phyloP scores from a whole-genome alignment of 106 monocot species.

The Allium fistulosum region DNA sequence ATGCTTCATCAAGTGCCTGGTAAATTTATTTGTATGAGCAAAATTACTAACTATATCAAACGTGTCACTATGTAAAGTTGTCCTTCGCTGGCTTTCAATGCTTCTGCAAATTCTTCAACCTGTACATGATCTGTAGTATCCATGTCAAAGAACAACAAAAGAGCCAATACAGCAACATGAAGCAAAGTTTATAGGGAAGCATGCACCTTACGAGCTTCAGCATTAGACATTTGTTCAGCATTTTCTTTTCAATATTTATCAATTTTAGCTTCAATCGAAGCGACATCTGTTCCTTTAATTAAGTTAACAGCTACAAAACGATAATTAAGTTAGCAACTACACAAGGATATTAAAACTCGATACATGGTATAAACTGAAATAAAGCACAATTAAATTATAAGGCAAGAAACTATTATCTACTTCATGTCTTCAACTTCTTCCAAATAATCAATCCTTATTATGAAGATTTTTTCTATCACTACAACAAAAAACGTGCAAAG shows the following conservation, averaged over 20 bases:
- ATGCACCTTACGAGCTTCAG: slow-evolving; percentile 80
- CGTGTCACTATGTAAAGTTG: slow-evolving; percentile 26
- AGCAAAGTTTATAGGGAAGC: neutral
- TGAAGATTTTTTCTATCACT: too few relatives aligned
- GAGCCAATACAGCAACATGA: neutral
- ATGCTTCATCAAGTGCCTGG: slow-evolving; percentile 84
- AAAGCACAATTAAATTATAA: neutral
- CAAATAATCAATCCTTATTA: slow-evolving; percentile 45
- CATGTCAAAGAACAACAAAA: neutral
- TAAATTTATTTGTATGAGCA: neutral
- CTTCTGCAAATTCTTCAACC: slow-evolving; percentile 92
- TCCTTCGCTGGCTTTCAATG: slow-evolving; percentile 61
- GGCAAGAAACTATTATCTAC: slow-evolving; percentile 10
- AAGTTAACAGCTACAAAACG: slow-evolving; percentile 51
- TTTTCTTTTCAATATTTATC: slow-evolving; percentile 80
- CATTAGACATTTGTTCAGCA: slow-evolving; percentile 79
- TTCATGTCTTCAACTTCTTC: slow-evolving; percentile 99
- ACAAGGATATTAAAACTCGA: neutral
- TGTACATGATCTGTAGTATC: slow-evolving; percentile 6
- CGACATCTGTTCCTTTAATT: slow-evolving; percentile 79
- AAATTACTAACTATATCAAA: slow-evolving; percentile 41
- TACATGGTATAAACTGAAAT: neutral
- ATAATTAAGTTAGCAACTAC: too few relatives aligned
- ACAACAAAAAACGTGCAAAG: too few relatives aligned
- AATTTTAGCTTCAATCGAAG: slow-evolving; percentile 81